phyloP scores from a whole-genome alignment of 805 yeast genomes.

The Cyberlindnera mrakii region DNA sequence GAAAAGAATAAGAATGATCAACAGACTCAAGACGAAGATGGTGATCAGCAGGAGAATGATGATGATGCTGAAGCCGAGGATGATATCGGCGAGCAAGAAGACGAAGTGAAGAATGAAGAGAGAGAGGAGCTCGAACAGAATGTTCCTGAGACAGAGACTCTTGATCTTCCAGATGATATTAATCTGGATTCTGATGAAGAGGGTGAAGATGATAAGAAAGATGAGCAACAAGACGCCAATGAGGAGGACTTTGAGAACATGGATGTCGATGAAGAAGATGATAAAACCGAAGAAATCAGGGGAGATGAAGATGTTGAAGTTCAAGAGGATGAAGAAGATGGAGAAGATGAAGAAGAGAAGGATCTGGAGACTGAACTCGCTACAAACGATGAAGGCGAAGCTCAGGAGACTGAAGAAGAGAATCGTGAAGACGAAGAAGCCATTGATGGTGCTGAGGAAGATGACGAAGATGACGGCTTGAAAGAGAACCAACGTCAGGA shows the following conservation, averaged over 20 bases:
- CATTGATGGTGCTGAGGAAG: constrained; percentile 23
- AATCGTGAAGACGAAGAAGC: constrained; percentile 30
- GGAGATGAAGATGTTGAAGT: constrained; percentile 33
- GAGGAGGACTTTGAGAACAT: constrained; percentile 30
- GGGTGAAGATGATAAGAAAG: constrained; percentile 41
- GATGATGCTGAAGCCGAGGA: constrained; percentile 56
- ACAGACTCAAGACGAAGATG: constrained; percentile 28
- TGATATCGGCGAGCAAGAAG: constrained; percentile 79
- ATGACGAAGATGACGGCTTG: constrained; percentile 28
- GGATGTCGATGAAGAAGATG: constrained; percentile 47
- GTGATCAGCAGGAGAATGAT: constrained; percentile 33
- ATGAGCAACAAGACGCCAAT: constrained; percentile 26
- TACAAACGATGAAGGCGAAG: constrained; percentile 28
- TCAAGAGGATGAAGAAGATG: constrained; percentile 23
- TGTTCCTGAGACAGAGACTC: constrained; percentile 78
- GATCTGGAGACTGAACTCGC: constrained; percentile 23
- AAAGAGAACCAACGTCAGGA: constrained; percentile 26
- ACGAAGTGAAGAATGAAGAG: constrained; percentile 65
- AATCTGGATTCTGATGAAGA: constrained; percentile 79
- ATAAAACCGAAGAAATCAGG: constrained; percentile 23
- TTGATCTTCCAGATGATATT: constrained; percentile 90
- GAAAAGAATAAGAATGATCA: constrained; percentile 25
- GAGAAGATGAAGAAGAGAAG: constrained; percentile 25
- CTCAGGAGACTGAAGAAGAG: constrained; percentile 23
- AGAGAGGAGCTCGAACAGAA: constrained; percentile 63